A percentile compares a stretch with the other conserved stretches of the same genome.
These are phyloP conservation scores for Pichia kluyveri DNA, from an alignment of 805 yeast genomes.

Conservation along the genomic window DNA sequence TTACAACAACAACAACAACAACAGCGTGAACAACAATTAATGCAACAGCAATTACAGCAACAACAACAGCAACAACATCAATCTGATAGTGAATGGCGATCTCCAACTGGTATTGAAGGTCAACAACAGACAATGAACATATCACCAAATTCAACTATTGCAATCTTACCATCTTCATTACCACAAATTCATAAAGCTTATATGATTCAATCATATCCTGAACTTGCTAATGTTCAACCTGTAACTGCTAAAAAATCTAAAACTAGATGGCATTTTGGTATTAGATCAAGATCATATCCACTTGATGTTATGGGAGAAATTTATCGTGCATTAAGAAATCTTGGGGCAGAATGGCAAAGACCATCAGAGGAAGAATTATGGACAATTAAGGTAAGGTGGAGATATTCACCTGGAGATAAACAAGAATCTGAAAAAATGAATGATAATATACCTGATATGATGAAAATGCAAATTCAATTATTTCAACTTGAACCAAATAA, in stretches of 20 bases:
- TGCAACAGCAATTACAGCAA: neutral
- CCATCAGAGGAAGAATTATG: constrained; percentile 92
- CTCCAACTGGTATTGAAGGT: constrained; percentile 22
- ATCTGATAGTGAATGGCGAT: constrained; percentile 20
- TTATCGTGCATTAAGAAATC: constrained; percentile 82
- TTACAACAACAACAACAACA: neutral
- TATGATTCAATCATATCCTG: constrained; percentile 47
- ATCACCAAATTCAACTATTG: constrained; percentile 72
- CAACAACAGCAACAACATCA: neutral
- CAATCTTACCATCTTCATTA: constrained; percentile 85
- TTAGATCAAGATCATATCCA: constrained; percentile 91
- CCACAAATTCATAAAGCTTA: constrained; percentile 92
- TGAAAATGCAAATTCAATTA: constrained; percentile 95
- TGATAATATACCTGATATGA: constrained; percentile 54
- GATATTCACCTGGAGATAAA: constrained; percentile 37
- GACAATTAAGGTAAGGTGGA: constrained; percentile 96
- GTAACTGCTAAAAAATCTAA: constrained; percentile 72
- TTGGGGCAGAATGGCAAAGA: constrained; percentile 96
- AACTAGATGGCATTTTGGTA: constrained; percentile 98
- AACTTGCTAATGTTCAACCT: constrained; percentile 29
- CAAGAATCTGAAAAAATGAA: constrained; percentile 1
- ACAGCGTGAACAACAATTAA: neutral
- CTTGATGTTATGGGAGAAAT: constrained; percentile 98
- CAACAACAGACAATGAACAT: constrained; percentile 20
- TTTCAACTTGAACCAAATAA: constrained; percentile 95